Base-by-base conservation (phyloP, 2,329 filamentous ascomycete species). In the Trematosphaeria pertusa region DNA sequence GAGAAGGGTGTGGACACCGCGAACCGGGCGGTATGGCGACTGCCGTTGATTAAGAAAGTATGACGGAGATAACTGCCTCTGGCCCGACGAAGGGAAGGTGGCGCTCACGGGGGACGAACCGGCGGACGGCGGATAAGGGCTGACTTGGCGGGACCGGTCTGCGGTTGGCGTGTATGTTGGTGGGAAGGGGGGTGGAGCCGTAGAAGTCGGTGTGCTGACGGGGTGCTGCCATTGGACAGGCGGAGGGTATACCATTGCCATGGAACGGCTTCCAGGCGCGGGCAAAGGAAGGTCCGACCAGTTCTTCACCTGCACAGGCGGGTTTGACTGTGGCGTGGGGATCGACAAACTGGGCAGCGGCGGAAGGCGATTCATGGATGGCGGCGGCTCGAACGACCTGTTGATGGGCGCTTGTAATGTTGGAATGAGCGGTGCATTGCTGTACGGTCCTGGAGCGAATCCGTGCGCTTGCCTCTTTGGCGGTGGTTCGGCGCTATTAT, bases 21-120 rank as follows among this genome's bases (percentile, higher is more conserved):
- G 88, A 30, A 97, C 87, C 1, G 93, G 93, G 54, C 91, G 89
- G 73, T 97, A 97, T 3, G 94, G 94, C 44, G 93, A 97, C 54
- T 89, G 87, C 46, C 94, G 84, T 68, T 96, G 90, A 64, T 89
- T 88, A 28, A 97, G 79, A 72, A 95, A 95, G 63, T 90, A 84
- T 9, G 89, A 92, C 1, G 93, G 93, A 22, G 94, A 97, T 54
- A 94, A 82, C 22, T 89, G 87, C 34, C 85, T 83, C 5, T 87
- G 86, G 7, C 85, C 83, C 41, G 85, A 81, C 9, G 81, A 75
- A 9, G 76, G 76, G 42, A 82, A 88, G 17, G 83, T 79, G 12
- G 85, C 83, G n/a, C 80, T 81, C n/a, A 87, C 85, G 1, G 90
- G 91, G 1, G 89, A 93, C 0, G 79, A 78, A 8, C 74, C 76